A percentile compares a stretch with the other conserved stretches of the same genome.
phyloP scores from a whole-genome alignment of 345 rosid genomes.

The Cardamine chenopodiifolia region DNA sequence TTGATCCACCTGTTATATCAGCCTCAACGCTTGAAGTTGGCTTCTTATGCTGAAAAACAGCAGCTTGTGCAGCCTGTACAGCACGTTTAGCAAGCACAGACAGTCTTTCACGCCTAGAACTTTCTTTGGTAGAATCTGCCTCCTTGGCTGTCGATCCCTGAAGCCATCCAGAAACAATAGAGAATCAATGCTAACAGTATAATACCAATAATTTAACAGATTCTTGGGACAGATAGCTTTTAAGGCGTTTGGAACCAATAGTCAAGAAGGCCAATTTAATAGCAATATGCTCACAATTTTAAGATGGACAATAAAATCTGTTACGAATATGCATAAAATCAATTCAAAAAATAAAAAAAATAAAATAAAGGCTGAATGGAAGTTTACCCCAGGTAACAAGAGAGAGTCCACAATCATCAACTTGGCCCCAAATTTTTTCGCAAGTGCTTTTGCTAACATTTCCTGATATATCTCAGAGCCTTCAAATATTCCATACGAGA shows the following conservation, averaged over 20 bases:
- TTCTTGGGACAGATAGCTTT: background rate
- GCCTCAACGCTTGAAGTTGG: conserved; percentile 96
- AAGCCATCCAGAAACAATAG: conserved; percentile 32
- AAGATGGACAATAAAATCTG: background rate
- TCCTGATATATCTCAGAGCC: conserved; percentile 99
- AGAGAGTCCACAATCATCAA: conserved; percentile 81
- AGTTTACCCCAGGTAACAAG: conserved; percentile 88
- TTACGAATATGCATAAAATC: conserved; percentile 1
- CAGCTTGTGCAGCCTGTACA: conserved; percentile 54
- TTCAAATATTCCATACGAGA: conserved; percentile 37
- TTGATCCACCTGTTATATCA: conserved; percentile 83
- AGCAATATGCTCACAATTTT: background rate
- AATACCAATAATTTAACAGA: conserved; percentile 9
- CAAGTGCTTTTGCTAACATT: conserved; percentile 83
- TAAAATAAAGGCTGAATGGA: conserved; percentile 11
- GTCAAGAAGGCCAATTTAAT: background rate
- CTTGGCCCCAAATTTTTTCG: conserved; percentile 74
- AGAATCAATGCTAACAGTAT: conserved; percentile 14
- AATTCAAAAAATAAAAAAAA: background rate
- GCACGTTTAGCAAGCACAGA: conserved; percentile 58
- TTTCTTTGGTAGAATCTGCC: conserved; percentile 64
- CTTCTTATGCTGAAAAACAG: conserved; percentile 63
- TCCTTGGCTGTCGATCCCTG: conserved; percentile 74
- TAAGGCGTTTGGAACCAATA: conserved; percentile 1
- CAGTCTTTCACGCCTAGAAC: conserved; percentile 63